Evolutionary conservation across 75 land plant genomes (phyloP).

Genomic region (Cupressus sempervirens): DNA sequence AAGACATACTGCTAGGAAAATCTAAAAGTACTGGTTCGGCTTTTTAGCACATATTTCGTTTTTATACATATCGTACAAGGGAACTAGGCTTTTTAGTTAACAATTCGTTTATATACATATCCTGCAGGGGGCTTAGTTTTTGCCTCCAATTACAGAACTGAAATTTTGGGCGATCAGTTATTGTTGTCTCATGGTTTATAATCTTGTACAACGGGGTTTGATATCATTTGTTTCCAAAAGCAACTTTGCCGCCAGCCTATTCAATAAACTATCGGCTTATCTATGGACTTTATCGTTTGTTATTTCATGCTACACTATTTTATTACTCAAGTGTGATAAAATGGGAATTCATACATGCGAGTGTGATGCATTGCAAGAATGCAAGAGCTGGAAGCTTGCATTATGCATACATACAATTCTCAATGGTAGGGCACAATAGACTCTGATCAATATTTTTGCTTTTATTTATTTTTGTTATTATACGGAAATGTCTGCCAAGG

Average conservation of each 20-base stretch:
- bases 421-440: neutral
- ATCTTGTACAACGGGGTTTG: neutral
- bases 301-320: neutral
- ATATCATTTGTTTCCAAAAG: neutral
- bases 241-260: neutral
- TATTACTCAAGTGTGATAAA: neutral
- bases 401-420: neutral
- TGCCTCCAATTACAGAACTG: neutral
- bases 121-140: neutral
- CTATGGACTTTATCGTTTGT: neutral
- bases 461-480: neutral
- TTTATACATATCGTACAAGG: neutral
- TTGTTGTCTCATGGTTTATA: neutral
- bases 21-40: slow-evolving; percentile 31
- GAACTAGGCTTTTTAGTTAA: neutral
- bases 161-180: neutral
- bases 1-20: slow-evolving; percentile 47
- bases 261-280: neutral
- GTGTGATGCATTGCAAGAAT: neutral
- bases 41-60: slow-evolving; percentile 15
- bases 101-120: neutral
- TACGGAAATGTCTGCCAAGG: no score
- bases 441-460: neutral
- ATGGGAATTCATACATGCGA: neutral
- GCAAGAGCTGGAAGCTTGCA: neutral